Percentiles rank a stretch among this genome's conserved stretches.
These are phyloP conservation scores for Hippophae rhamnoides DNA, from an alignment of 306 rosid genomes.

Conservation along the genomic window DNA sequence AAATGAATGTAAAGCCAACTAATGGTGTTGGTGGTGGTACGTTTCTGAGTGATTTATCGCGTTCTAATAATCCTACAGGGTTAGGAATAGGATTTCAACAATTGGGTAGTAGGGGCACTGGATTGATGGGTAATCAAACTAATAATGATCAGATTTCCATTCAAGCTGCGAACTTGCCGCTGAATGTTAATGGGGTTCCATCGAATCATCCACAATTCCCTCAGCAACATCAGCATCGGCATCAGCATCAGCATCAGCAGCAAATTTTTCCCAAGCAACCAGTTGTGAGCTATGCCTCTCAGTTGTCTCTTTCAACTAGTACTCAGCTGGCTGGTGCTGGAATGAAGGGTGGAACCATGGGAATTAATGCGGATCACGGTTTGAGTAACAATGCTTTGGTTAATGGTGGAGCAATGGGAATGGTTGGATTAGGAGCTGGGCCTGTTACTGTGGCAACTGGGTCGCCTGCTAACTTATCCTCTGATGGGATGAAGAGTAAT, in stretches of 20 bases:
- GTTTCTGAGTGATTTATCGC: slow-evolving; percentile 45
- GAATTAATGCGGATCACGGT: slow-evolving; percentile 38
- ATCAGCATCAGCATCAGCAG: slow-evolving; percentile 32
- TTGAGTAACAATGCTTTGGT: slow-evolving; percentile 27
- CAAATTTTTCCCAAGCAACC: slow-evolving; percentile 67
- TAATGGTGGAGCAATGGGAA: slow-evolving; percentile 37
- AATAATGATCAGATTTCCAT: slow-evolving; percentile 33
- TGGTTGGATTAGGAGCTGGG: slow-evolving; percentile 37
- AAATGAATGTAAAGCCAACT: slow-evolving; percentile 34
- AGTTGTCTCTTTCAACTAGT: slow-evolving; percentile 42
- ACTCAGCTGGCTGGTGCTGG: slow-evolving; percentile 41
- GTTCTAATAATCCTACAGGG: slow-evolving; percentile 28
- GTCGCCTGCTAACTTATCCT: slow-evolving; percentile 52
- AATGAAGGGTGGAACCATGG: slow-evolving; percentile 35
- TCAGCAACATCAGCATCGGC: slow-evolving; percentile 30
- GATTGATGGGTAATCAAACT: slow-evolving; percentile 34
- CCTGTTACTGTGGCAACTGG: slow-evolving; percentile 28
- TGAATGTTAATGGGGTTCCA: slow-evolving; percentile 33
- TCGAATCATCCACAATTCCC: slow-evolving; percentile 7
- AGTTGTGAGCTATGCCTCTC: slow-evolving; percentile 46
- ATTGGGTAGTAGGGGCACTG: slow-evolving; percentile 28
- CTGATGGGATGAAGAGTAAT: slow-evolving; percentile 36
- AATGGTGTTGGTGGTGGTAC: slow-evolving; percentile 12
- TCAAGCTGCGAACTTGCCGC: slow-evolving; percentile 34
- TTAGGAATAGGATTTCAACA: slow-evolving; percentile 50